These are phyloP conservation scores for Fusarium luffae DNA, from an alignment of 2,329 filamentous ascomycete species.

Conservation along the genomic window DNA sequence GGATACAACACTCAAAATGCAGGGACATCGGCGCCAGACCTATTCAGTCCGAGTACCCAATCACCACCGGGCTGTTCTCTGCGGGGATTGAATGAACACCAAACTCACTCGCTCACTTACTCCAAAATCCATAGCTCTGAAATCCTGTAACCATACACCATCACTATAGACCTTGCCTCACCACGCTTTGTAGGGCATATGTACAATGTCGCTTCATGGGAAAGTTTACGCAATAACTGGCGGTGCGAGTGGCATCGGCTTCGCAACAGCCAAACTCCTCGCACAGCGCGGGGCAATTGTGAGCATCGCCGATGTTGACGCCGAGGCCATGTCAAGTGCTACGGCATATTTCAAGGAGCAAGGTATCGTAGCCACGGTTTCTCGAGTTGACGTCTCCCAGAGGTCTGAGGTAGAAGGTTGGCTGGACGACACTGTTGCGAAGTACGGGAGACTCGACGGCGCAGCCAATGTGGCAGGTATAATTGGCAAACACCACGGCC, in stretches of 20 bases:
- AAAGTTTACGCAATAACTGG: constrained; percentile 57
- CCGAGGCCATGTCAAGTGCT: constrained; percentile 45
- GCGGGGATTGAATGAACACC: background rate
- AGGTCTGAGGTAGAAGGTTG: constrained; percentile 61
- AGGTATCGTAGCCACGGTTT: constrained; percentile 48
- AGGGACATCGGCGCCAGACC: constrained; percentile 1
- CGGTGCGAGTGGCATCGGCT: constrained; percentile 58
- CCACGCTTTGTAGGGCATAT: background rate
- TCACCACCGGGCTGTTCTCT: background rate
- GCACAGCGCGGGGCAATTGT: constrained; percentile 52
- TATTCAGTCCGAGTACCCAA: background rate
- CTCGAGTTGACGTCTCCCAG: constrained; percentile 61
- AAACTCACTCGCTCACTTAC: background rate
- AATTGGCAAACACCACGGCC: constrained; percentile 57
- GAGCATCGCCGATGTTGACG: constrained; percentile 54
- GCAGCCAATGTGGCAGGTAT: constrained; percentile 67
- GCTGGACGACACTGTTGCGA: constrained; percentile 59
- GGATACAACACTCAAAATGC: background rate
- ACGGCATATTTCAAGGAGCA: constrained; percentile 47
- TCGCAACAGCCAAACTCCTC: constrained; percentile 54
- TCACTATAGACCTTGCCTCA: background rate
- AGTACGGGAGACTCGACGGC: constrained; percentile 64
- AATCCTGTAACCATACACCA: background rate
- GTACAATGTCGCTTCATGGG: constrained; percentile 47
- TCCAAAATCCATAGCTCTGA: background rate